A percentile compares a stretch with the other conserved stretches of the same genome.
These are phyloP conservation scores for Penicillium egyptiacum DNA, from an alignment of 495 filamentous ascomycete species.

Conservation along the genomic window DNA sequence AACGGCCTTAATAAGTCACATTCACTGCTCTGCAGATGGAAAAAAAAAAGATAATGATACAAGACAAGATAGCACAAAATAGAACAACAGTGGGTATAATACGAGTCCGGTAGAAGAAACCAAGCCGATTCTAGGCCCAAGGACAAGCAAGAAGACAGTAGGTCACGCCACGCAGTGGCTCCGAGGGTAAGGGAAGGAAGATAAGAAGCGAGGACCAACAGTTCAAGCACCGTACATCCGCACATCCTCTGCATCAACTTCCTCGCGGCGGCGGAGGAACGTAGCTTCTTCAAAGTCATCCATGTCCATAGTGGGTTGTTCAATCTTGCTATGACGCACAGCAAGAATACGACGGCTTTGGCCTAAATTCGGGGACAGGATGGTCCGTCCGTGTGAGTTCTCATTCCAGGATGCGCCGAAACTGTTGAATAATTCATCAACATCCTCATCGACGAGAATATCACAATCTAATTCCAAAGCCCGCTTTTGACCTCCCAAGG, in stretches of 20 bases:
- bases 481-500: conserved; percentile 25
- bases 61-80: conserved; percentile 10
- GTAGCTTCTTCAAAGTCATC: conserved; percentile 48
- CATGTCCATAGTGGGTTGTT: conserved; percentile 29
- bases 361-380: conserved; percentile 36
- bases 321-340: conserved; percentile 12
- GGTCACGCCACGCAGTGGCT: conserved; percentile 13
- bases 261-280: conserved; percentile 44
- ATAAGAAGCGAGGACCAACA: not conserved
- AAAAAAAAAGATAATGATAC: conserved; percentile 11
- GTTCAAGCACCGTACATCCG: conserved; percentile 29
- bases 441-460: conserved; percentile 50
- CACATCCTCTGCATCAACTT: conserved; percentile 42
- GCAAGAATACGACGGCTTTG: conserved; percentile 35
- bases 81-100: conserved; percentile 20
- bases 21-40: conserved; percentile 4
- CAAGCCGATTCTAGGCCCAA: not conserved
- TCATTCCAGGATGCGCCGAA: conserved; percentile 1
- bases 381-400: conserved; percentile 24
- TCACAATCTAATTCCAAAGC: conserved; percentile 40
- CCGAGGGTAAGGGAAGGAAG: not conserved
- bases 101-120: not conserved
- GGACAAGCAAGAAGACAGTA: conserved; percentile 4
- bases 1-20: not conserved
- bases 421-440: conserved; percentile 5